Base-by-base conservation (phyloP, 768 basidiomycete species). In the Ramaria sp. region DNA sequence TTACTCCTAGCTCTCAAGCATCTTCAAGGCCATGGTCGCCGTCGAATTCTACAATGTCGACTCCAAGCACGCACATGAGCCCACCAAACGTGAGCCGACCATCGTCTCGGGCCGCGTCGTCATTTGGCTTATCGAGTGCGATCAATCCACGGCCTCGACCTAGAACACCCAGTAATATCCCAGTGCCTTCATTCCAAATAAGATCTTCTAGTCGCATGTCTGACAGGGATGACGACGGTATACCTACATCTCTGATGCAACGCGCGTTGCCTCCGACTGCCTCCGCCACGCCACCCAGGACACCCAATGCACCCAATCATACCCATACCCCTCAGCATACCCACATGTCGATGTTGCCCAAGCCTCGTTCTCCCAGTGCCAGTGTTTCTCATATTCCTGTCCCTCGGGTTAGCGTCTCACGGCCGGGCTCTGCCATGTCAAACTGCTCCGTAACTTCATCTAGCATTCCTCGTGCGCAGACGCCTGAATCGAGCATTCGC, bases 311-410 rank as follows among this genome's bases (percentile, higher is more conserved):
- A 13, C 53, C 61, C 24, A 52, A 55, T 24, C 67, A 70, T 45
- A 60, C 72, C 18, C 64, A 67, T 41, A 71, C 75, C 20, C 76
- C 78, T 1, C 67, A 67, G 25, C 65, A 71, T 63, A 47, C 69
- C 28, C 69, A 65, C 43, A 61, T 9, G 1, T 47, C 53, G 16
- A 30, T 47, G 51, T 32, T 66, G 13, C 83, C 81, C 62, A 79
- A 79, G 27, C 77, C 81, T 10, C 76, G 88, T 32, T 48, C 54
- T 22, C 88, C 88, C 27, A 52, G 34, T 25, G 86, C 88, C 1
- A 88, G 88, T 62, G 78, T 85, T 52, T 91, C 89, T 5, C 84
- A 79, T 79, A 88, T 91, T 54, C 88, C 88, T 20, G 75, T 88
- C 24, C 88, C 88, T 7, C 82, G 76, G 58, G 71, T 89, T 2